Evolutionary conservation across 2,329 filamentous ascomycete genomes (phyloP).

Genomic region (Colletotrichum truncatum): DNA sequence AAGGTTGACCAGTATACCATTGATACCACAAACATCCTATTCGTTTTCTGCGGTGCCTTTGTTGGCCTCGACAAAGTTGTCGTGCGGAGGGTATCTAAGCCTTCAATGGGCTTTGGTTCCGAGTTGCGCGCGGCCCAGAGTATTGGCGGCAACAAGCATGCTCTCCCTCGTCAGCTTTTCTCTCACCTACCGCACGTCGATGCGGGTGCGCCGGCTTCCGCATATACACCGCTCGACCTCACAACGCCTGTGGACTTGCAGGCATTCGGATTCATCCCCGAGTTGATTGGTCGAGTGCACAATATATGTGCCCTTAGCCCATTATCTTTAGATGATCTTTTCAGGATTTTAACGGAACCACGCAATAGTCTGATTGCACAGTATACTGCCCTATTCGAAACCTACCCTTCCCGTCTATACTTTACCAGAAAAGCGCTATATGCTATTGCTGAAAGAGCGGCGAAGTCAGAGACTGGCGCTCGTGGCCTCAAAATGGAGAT

Average conservation of each 20-base stretch:
- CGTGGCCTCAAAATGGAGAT: conserved; percentile 82
- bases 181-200: conserved; percentile 65
- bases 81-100: conserved; percentile 84
- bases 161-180: conserved; percentile 72
- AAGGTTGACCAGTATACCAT: conserved; percentile 76
- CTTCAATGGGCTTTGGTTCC: conserved; percentile 90
- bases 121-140: conserved; percentile 71
- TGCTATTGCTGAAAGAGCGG: conserved; percentile 77
- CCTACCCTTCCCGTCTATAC: conserved; percentile 79
- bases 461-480: conserved; percentile 75
- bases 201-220: conserved; percentile 40
- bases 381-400: conserved; percentile 87
- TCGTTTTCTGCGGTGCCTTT: conserved; percentile 96
- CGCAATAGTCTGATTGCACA: conserved; percentile 88
- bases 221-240: conserved; percentile 73
- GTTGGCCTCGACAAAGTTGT: conserved; percentile 90
- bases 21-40: conserved; percentile 95
- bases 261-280: conserved; percentile 89
- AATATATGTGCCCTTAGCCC: conserved; percentile 87
- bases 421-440: conserved; percentile 86
- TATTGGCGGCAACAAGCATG: conserved; percentile 59
- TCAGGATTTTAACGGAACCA: conserved; percentile 91
- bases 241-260: conserved; percentile 81
- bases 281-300: conserved; percentile 94
- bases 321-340: conserved; percentile 73